Conservation (phyloP, 202 grass and related monocot species). For the Alloteropsis angusta region DNA sequence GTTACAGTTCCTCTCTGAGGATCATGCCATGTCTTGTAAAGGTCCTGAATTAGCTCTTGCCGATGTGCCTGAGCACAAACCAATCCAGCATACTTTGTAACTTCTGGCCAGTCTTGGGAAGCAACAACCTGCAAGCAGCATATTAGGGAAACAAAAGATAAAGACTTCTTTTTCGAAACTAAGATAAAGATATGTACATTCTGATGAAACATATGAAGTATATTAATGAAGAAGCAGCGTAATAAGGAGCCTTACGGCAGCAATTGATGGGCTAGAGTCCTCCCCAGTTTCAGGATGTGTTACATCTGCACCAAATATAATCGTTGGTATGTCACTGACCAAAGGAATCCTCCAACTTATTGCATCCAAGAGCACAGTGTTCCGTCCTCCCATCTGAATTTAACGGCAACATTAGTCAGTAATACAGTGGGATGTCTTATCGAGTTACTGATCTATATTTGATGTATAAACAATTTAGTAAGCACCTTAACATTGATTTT, state of each 20-base stretch:
- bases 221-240: background rate
- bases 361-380: constrained; percentile 87
- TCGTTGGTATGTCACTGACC: constrained; percentile 97
- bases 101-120: constrained; percentile 96
- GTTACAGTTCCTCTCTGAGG: constrained; percentile 78
- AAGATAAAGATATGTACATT: background rate
- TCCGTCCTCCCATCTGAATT: constrained; percentile 93
- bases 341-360: constrained; percentile 93
- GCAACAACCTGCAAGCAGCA: constrained; percentile 65
- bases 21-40: constrained; percentile 95
- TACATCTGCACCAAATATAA: constrained; percentile 99
- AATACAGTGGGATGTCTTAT: background rate
- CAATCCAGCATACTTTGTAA: constrained; percentile 95
- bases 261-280: constrained; percentile 91
- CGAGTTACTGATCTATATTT: background rate
- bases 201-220: background rate
- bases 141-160: constrained; percentile 2
- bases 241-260: constrained; percentile 53
- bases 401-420: constrained; percentile 4
- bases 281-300: constrained; percentile 98
- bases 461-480: constrained; percentile 3
- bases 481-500: constrained; percentile 99
- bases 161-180: background rate
- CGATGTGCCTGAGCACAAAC: constrained; percentile 94
- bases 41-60: constrained; percentile 97